Evolutionary conservation across 306 rosid genomes (phyloP), one percentile per base, ranked within the genome.

Genomic region (Cicer chorassanicum): DNA sequence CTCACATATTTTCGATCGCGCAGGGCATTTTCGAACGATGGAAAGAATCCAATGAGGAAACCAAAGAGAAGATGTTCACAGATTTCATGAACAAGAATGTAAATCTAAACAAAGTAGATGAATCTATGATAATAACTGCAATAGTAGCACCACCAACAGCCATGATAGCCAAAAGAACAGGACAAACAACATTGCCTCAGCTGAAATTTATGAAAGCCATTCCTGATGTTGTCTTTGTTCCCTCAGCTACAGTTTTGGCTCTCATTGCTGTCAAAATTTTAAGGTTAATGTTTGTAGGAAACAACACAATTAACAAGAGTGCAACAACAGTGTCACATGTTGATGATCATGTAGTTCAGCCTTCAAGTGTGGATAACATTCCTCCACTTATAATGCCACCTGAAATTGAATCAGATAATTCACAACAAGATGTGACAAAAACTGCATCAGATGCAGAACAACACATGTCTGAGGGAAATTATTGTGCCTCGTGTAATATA

Each of bases 161-260:
- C 40, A 87, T 92, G 90, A 86, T 43, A 2, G 87, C 71, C 0
- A 88, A 90, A 71, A 88, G 80, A 78, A 72, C 83, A 0, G 94
- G 86, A 62, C 86, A 88, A 75, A 53, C 14, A 75, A 63, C 24
- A 6, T 36, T 87, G 14, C 86, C 96, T 16, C 93, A 84, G 62
- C 73, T 89, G 3, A 82, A 81, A 57, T 36, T 83, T 7, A 79
- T 90, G 69, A 90, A 90, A 70, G 36, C 61, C 54, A 70, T 90
- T 11, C 98, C 96, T 8, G 96, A 88, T 57, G 87, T 83, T 62
- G 2, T 92, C 4, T 90, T 92, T 65, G 92, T 90, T 29, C 93
- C 96, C 6, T 65, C 88, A 0, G 86, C 77, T 6, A 92, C 98
- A 0, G 72, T 88, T 54, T 13, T 87, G 74, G 83, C 89, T 46